phyloP scores from a whole-genome alignment of 2,329 filamentous ascomycete genomes.

The Nothophoma quercina region DNA sequence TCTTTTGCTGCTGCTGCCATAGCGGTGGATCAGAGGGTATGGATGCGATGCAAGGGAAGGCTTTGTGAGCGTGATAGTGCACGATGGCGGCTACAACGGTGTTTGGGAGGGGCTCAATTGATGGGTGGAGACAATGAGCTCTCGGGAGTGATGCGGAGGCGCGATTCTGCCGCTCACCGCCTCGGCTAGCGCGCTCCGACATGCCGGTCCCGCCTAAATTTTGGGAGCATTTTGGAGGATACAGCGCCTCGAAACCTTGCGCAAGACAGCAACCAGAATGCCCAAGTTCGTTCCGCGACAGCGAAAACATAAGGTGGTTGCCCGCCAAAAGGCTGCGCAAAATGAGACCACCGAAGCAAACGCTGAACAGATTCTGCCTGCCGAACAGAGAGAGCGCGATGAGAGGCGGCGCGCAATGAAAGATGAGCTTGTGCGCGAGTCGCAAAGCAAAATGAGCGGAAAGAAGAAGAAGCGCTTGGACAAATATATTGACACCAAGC shows the following conservation, averaged over 20 bases:
- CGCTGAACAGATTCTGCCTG: constrained; percentile 55
- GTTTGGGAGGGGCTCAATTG: not conserved
- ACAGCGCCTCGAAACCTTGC: constrained; percentile 6
- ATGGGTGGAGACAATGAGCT: constrained; percentile 11
- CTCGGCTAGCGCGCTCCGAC: constrained; percentile 12
- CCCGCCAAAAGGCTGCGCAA: constrained; percentile 63
- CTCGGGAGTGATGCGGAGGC: constrained; percentile 20
- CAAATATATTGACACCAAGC: constrained; percentile 84
- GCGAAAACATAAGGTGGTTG: constrained; percentile 70
- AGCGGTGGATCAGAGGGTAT: too few species aligned
- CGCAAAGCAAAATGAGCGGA: constrained; percentile 63
- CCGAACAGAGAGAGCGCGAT: constrained; percentile 62
- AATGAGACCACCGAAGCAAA: constrained; percentile 59
- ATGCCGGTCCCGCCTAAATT: constrained; percentile 45
- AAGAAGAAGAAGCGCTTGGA: constrained; percentile 74
- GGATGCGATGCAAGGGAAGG: too few species aligned
- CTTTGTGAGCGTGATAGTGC: not conserved
- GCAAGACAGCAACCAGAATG: constrained; percentile 28
- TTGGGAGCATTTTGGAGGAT: constrained; percentile 21
- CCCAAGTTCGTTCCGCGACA: constrained; percentile 60
- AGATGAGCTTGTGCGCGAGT: constrained; percentile 61
- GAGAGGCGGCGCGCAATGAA: constrained; percentile 60
- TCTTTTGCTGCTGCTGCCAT: constrained; percentile 21
- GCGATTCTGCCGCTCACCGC: constrained; percentile 31
- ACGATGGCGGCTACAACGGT: not conserved